Evolutionary conservation across 768 basidiomycete genomes (phyloP).

Genomic region (Macrolepiota fuliginosa): DNA sequence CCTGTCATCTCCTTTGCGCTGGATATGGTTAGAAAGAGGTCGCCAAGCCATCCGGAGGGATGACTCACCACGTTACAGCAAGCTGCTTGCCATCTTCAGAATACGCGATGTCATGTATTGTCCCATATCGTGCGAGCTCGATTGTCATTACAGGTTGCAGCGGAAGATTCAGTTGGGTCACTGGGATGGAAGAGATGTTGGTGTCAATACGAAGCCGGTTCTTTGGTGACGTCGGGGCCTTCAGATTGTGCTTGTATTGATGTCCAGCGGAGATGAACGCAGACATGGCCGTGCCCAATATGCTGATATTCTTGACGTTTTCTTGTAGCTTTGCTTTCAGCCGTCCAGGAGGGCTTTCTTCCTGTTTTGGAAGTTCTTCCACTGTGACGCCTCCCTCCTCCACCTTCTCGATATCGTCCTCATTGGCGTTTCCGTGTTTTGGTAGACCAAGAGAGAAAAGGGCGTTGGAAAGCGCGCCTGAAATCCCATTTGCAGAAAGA

Average conservation of each 20-base stretch:
- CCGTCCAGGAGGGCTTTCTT: neutral
- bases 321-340: neutral
- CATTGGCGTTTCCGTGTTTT: neutral
- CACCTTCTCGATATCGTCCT: neutral
- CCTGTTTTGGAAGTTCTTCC: neutral
- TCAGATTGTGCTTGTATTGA: neutral
- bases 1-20: neutral
- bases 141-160: neutral
- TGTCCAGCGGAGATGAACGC: neutral
- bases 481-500: neutral
- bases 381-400: neutral
- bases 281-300: neutral
- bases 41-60: too few relatives aligned
- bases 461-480: neutral
- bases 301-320: neutral
- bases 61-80: conserved; percentile 7
- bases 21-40: too few relatives aligned
- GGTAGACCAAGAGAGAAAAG: neutral
- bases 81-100: conserved; percentile 7
- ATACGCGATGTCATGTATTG: conserved; percentile 1
- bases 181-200: neutral
- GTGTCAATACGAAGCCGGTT: neutral
- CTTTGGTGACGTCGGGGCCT: neutral
- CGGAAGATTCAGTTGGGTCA: neutral
- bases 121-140: conserved; percentile 5